Base-by-base conservation (phyloP, 768 basidiomycete species). In the Pholiota conissans region DNA sequence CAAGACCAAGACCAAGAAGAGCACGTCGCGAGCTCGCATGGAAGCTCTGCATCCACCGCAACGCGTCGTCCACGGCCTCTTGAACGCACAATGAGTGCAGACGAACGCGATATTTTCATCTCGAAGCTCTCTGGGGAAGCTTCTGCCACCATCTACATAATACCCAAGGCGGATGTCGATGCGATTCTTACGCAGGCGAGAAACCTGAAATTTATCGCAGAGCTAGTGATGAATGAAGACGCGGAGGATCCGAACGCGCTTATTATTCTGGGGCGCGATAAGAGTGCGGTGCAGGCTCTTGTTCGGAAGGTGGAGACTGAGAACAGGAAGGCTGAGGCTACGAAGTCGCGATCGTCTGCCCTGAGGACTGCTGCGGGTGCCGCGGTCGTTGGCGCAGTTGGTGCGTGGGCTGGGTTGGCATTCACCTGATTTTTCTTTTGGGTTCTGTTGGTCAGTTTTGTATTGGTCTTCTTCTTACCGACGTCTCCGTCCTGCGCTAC, bases 341-440 rank as follows among this genome's bases (percentile, higher is more conserved):
- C 27, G 55, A 62, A 58, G 48, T n/a, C 29, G 9, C 42, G 42
- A 45, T 45, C 53, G 22, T 66, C 67, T 34, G 59, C 61, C 7
- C 61, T 80, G 14, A 75, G 71, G 47, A 78, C 77, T 45, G 80
- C 76, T 49, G 84, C 84, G 58, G 79, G 83, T 16, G 83, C 81
- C 46, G 83, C 78, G n/a, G 74, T 86, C 16, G 77, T 86, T 18
- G 85, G 85, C 37, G 85, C 82, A 37, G 82, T 84, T 6, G 83
- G 83, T 39, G 76, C 83, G 49, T 85, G 79, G 75, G 81, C 81
- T 18, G 82, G 84, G 14, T 74, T 86, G 52, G 85, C 85, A 29
- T 76, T 79, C 69, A 62, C 82, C 60, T 79, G 54, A 63, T 10
- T 18, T 13, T 24, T 16, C 42, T 24, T 24, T 5, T 20, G n/a